Base-by-base conservation (phyloP, 768 basidiomycete species). In the Clitopilus hobsonii region DNA sequence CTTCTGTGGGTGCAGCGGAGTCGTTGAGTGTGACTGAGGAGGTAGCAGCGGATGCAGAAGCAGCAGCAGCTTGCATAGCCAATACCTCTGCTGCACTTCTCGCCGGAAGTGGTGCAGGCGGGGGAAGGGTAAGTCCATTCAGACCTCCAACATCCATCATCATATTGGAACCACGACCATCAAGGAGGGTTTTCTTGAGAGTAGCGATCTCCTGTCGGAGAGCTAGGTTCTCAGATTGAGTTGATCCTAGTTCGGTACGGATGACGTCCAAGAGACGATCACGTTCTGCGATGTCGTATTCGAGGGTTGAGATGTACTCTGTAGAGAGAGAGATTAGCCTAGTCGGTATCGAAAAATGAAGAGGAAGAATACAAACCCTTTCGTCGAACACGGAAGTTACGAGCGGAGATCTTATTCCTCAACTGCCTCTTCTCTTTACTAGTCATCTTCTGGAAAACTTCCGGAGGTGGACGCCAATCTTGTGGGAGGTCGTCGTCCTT, bases 351-450 rank as follows among this genome's bases (percentile, higher is more conserved):
- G 45, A 55, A 58, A 48, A 49, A 54, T 47, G 59, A 51, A 52
- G 56, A 51, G 53, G 55, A 55, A 47, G 36, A 51, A 49, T 54
- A 66, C 71, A 48, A 25, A 90, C 92, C 95, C 76, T 98, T 98
- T 69, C 94, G 78, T 30, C 96, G 75, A 25, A 94, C 91, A n/a
- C 96, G 80, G 73, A 98, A 98, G 67, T 96, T 97, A 53, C 95
- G 75, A 0, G 96, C 96, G 60, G 86, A 89, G 62, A 98, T 94
- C 85, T 99, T 99, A 75, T 99, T 99, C 51, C 96, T 70, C 38
- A 98, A 74, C 69, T 98, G 96, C 7, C 97, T 75, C 71, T 98
- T 98, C 76, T 98, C 95, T 74, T 96, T 98, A 64, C 86, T 88
- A 5, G 85, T 84, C 83, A 99, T 89, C 70, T 93, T 98, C 66